phyloP scores from a whole-genome alignment of 2,329 filamentous ascomycete species.

The Pseudonectria buxi region DNA sequence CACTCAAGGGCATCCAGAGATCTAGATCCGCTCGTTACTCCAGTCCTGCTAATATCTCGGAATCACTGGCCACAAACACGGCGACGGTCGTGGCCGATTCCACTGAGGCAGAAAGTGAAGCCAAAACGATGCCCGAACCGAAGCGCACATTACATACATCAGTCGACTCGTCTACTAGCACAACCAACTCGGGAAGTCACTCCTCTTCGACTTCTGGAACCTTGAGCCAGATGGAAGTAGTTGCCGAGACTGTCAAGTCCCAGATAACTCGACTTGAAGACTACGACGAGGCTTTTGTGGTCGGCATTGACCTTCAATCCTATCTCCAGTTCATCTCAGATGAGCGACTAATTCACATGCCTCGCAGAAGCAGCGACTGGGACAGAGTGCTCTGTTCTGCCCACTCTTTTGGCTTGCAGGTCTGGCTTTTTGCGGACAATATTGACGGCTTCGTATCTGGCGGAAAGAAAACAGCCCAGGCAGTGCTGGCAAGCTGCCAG shows the following conservation, averaged over 20 bases:
- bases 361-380: constrained; percentile 33
- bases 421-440: constrained; percentile 29
- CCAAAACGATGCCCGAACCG: no score
- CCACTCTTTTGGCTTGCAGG: constrained; percentile 35
- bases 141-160: no score
- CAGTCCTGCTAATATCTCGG: no score
- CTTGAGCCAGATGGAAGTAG: no score
- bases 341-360: constrained; percentile 35
- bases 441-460: constrained; percentile 22
- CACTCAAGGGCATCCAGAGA: no score
- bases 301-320: constrained; percentile 13
- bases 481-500: constrained; percentile 31
- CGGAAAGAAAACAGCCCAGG: constrained; percentile 16
- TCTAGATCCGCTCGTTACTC: no score
- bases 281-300: constrained; percentile 16
- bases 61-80: no score
- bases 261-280: constrained; percentile 13
- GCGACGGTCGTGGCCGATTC: no score
- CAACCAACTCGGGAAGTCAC: no score
- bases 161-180: no score
- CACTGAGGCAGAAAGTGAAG: no score
- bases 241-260: constrained; percentile 6
- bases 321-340: constrained; percentile 33
- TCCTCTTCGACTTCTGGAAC: no score
- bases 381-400: constrained; percentile 34